Evolutionary conservation across 768 basidiomycete genomes (phyloP), one percentile per base, ranked within the genome.

Genomic region (Paxillus rubicundulus): DNA sequence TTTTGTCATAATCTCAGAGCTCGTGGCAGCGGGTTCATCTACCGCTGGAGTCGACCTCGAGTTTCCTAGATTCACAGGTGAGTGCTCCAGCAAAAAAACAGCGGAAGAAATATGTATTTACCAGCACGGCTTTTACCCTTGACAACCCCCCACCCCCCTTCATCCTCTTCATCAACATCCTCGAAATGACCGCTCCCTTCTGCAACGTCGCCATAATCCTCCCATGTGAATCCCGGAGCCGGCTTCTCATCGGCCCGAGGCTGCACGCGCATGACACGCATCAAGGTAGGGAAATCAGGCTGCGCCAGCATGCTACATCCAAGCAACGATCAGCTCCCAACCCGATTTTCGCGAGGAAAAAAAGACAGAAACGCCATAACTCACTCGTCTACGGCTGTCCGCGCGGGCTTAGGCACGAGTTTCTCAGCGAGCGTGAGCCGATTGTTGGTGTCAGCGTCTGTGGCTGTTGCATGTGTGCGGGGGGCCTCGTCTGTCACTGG

Each of bases 71-170:
- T 18, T 40, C 2, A 12, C 14, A 41, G 45, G 43, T 58, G 32
- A 63, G 46, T 28, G 36, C 27, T 6, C 9, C 28, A 34, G 28
- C n/a, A 20, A 32, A 43, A 21, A 40, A 36, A 18, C 40, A 9
- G 6, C n/a, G n/a, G n/a, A n/a, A 18, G 47, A 45, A 53, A 46
- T 28, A 48, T 44, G 74, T 24, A 24, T 24, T 52, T 67, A 82
- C 80, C 74, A 21, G 69, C 57, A 43, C 73, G 75, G 36, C 69
- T 64, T 51, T 77, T 77, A 59, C 81, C 81, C 69, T 75, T 80
- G 59, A 92, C 88, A 39, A 89, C 80, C 20, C 82, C 87, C 91
- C 89, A 92, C 16, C 74, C 76, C 2, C 83, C 86, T 46, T 86
- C 88, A 49, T 89, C 89, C 63, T 87, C 88, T 24, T 79, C 82